These are phyloP conservation scores for Ulmus americana DNA, from an alignment of 331 rosid genomes.

Conservation along the genomic window DNA sequence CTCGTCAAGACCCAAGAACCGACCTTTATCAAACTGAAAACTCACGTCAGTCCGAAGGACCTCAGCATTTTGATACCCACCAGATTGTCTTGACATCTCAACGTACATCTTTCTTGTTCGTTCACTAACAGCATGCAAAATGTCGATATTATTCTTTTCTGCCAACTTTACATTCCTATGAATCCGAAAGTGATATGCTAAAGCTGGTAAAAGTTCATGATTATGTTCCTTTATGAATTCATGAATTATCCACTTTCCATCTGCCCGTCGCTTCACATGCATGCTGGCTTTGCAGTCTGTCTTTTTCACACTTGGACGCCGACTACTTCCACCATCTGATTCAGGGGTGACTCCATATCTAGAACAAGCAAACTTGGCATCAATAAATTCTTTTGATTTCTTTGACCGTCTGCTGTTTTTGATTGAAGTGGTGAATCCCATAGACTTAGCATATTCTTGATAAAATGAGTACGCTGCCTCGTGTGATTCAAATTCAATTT, in stretches of 20 bases:
- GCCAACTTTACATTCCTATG: slow-evolving; percentile 57
- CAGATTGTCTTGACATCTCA: slow-evolving; percentile 46
- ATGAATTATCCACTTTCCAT: slow-evolving; percentile 54
- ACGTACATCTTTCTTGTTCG: slow-evolving; percentile 50
- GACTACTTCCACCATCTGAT: slow-evolving; percentile 41
- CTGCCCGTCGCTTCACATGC: slow-evolving; percentile 47
- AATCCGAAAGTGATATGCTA: slow-evolving; percentile 57
- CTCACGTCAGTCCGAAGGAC: slow-evolving; percentile 19
- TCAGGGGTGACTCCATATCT: slow-evolving; percentile 53
- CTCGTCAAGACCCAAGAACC: slow-evolving; percentile 38
- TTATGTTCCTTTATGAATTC: slow-evolving; percentile 51
- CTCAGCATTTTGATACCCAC: slow-evolving; percentile 26
- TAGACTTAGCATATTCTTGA: slow-evolving; percentile 51
- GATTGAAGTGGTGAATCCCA: slow-evolving; percentile 53
- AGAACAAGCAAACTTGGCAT: slow-evolving; percentile 53
- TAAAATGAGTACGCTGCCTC: slow-evolving; percentile 47
- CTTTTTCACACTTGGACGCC: slow-evolving; percentile 50
- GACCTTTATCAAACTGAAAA: slow-evolving; percentile 38
- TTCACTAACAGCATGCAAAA: slow-evolving; percentile 55
- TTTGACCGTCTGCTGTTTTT: slow-evolving; percentile 49
- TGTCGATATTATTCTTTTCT: slow-evolving; percentile 57
- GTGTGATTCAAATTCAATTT: slow-evolving; percentile 45
- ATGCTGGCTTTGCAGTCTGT: slow-evolving; percentile 54
- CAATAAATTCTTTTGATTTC: slow-evolving; percentile 48
- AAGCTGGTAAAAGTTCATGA: slow-evolving; percentile 50